Evolutionary conservation across 495 filamentous ascomycete genomes (phyloP), one percentile per base, ranked within the genome.

Genomic region (Chaetomium tenue): DNA sequence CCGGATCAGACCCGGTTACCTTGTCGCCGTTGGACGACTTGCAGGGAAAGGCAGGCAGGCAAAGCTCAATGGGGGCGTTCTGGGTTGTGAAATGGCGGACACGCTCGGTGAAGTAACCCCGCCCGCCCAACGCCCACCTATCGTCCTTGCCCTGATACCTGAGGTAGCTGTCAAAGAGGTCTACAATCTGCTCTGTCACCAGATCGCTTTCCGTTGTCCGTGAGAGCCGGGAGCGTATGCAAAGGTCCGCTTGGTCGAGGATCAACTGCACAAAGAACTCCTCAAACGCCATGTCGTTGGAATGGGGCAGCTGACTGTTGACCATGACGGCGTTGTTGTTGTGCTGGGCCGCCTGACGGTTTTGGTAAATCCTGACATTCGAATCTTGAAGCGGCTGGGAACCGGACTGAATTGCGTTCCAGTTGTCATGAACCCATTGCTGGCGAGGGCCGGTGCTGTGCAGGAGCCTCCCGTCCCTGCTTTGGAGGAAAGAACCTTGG

Each of bases 21-120:
- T 68, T 68, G 63, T 66, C 66, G 1, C 20, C 15, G 54, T 66
- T 68, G 54, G 63, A 68, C 2, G 66, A 68, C 58, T 68, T 68
- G 63, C 63, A 68, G 28, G 66, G 63, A 20, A 68, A 68, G 6
- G 66, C 66, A 0, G 66, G 66, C 3, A 68, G 53, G 30, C 66
- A 64, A 13, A 68, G 52, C 51, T 68, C 54, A 37, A 69, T 20
- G n/a, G 52, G 5, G 26, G 39, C 46, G 46, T 61, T 58, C 26
- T 48, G 53, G 1, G 51, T 26, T 2, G 63, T 66, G 23, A 66
- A 66, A 33, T 69, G 67, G 5, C 46, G 20, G 12, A 61, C 54
- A 15, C 65, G 66, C 33, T 64, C 37, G 1, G 52, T 23, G 22
- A 68, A 68, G 28, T 68, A 68, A 13, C 12, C 37, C 40, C 66